A percentile compares a stretch with the other conserved stretches of the same genome.
These are phyloP conservation scores for Miscanthus lutarioriparius DNA, from an alignment of 176 grass and related monocot genomes.

Conservation along the genomic window DNA sequence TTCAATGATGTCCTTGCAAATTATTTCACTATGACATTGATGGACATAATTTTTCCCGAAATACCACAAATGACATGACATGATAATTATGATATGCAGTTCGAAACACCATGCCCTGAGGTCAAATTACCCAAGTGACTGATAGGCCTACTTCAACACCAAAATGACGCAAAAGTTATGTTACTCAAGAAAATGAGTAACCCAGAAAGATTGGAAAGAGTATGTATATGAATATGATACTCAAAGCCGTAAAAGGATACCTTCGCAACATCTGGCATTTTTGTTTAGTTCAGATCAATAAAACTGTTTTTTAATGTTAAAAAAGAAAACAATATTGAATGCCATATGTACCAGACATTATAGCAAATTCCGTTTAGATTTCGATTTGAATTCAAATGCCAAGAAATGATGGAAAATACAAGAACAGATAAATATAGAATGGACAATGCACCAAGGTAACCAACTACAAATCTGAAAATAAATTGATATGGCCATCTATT, in stretches of 20 bases:
- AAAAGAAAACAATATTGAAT: not conserved
- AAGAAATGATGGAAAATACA: not conserved
- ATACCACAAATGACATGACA: not conserved
- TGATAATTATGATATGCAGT: not conserved
- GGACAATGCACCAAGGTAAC: not conserved
- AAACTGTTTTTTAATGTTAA: not conserved
- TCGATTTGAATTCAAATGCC: not conserved
- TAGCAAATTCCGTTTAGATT: not conserved
- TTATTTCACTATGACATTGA: not conserved
- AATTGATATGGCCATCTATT: slow-evolving; percentile 16
- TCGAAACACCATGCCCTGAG: not conserved
- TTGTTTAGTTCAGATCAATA: not conserved
- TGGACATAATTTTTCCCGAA: not conserved
- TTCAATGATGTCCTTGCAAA: not conserved
- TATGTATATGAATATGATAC: not conserved
- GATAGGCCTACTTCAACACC: not conserved
- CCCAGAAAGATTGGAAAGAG: not conserved
- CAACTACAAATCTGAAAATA: not conserved
- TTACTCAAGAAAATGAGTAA: not conserved
- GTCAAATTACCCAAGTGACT: not conserved
- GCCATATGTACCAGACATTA: not conserved
- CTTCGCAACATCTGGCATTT: not conserved
- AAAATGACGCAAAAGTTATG: not conserved
- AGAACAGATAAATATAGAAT: not conserved
- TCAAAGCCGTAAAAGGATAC: not conserved